Percentiles rank a stretch among this genome's conserved stretches.
phyloP scores from a whole-genome alignment of 2,329 filamentous ascomycete species.

The Colletotrichum magnum region DNA sequence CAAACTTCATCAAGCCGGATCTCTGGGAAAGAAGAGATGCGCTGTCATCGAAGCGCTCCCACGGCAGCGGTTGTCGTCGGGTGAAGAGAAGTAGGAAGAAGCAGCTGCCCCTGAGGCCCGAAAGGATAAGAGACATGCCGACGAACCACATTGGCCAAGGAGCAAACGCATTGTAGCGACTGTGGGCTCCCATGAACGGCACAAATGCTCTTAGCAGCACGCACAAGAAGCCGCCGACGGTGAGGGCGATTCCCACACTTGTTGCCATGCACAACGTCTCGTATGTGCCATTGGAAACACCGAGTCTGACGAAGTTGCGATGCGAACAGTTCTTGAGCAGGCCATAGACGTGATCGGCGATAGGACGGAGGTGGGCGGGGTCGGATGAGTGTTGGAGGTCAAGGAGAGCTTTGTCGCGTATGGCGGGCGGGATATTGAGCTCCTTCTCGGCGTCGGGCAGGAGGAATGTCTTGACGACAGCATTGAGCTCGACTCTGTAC shows the following conservation, averaged over 20 bases:
- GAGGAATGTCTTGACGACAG: slow-evolving; percentile 58
- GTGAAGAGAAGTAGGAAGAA: slow-evolving; percentile 64
- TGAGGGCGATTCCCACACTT: slow-evolving; percentile 57
- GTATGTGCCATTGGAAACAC: slow-evolving; percentile 66
- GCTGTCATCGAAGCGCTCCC: slow-evolving; percentile 62
- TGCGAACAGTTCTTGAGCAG: slow-evolving; percentile 64
- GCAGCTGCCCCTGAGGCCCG: slow-evolving; percentile 61
- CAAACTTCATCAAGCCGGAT: slow-evolving; percentile 46
- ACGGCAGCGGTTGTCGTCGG: slow-evolving; percentile 60
- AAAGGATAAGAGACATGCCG: slow-evolving; percentile 58
- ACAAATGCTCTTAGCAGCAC: slow-evolving; percentile 57
- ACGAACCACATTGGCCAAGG: slow-evolving; percentile 63
- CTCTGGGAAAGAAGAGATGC: slow-evolving; percentile 44
- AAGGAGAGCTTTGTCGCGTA: slow-evolving; percentile 56
- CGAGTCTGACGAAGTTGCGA: slow-evolving; percentile 66
- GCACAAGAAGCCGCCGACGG: slow-evolving; percentile 55
- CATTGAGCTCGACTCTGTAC: slow-evolving; percentile 52
- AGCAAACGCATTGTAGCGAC: slow-evolving; percentile 57
- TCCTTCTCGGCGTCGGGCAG: slow-evolving; percentile 59
- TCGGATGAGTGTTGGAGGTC: slow-evolving; percentile 53
- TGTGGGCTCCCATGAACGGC: slow-evolving; percentile 54
- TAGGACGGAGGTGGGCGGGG: slow-evolving; percentile 55
- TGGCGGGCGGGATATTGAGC: slow-evolving; percentile 60
- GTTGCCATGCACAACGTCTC: slow-evolving; percentile 64
- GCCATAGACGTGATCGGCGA: slow-evolving; percentile 62